A percentile compares a stretch with the other conserved stretches of the same genome.
Conservation (phyloP, 2,329 filamentous ascomycete genomes). For the Penicillium griseofulvum region DNA sequence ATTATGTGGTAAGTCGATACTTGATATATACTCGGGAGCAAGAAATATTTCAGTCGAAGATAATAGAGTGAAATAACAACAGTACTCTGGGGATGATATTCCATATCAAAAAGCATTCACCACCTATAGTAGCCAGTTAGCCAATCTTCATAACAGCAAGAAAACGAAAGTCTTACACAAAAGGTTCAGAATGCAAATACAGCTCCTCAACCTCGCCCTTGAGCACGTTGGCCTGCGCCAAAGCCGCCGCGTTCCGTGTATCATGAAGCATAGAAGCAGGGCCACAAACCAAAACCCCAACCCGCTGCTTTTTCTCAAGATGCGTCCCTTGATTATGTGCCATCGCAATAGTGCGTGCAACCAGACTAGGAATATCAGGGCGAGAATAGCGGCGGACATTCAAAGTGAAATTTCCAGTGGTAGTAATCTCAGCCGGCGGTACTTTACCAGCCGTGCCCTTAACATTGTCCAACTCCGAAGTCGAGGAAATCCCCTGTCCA, state of each 20-base stretch:
- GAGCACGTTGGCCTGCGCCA: conserved; percentile 40
- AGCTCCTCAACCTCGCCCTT: conserved; percentile 35
- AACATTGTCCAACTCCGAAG: conserved; percentile 6
- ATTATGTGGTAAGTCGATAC: too few relatives aligned
- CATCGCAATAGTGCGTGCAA: conserved; percentile 18
- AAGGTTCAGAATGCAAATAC: conserved; percentile 50
- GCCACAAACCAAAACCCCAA: conserved; percentile 45
- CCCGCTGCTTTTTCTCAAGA: conserved; percentile 13
- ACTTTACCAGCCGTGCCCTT: conserved; percentile 7
- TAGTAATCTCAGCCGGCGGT: conserved; percentile 14
- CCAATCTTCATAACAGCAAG: neutral
- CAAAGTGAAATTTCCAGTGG: conserved; percentile 20
- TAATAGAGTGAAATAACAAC: neutral
- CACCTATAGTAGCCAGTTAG: conserved; percentile 9
- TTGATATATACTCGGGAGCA: neutral
- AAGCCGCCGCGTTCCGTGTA: conserved; percentile 47
- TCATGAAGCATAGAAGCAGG: conserved; percentile 49
- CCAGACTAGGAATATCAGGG: conserved; percentile 35
- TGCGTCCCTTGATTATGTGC: conserved; percentile 6
- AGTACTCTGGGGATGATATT: neutral
- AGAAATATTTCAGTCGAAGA: neutral
- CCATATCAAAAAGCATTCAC: neutral
- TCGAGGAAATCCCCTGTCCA: conserved; percentile 6
- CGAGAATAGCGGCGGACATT: conserved; percentile 27
- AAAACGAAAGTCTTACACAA: conserved; percentile 38